Conservation (phyloP, 176 grass and related monocot genomes). For the Avena insularis region DNA sequence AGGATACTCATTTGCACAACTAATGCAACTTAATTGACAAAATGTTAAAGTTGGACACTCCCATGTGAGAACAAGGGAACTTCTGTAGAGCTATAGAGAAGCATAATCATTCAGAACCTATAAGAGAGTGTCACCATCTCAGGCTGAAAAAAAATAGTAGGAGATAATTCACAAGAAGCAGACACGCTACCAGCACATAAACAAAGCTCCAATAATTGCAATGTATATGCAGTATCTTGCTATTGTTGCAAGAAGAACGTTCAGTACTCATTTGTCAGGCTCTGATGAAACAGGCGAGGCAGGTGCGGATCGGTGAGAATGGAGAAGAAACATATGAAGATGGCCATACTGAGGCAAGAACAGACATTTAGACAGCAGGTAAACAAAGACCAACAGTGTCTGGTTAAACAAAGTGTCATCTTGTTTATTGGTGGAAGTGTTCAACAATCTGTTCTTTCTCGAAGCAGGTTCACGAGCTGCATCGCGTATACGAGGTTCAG, state of each 20-base stretch:
- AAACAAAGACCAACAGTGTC: conserved; percentile 8
- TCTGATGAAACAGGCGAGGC: conserved; percentile 28
- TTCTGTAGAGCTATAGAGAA: conserved; percentile 11
- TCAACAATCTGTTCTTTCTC: conserved; percentile 9
- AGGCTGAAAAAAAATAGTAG: background rate
- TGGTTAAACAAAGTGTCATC: background rate
- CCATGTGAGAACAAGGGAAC: background rate
- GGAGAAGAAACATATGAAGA: conserved; percentile 78
- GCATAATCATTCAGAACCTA: conserved; percentile 21
- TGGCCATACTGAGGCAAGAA: conserved; percentile 74
- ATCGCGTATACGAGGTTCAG: conserved; percentile 66
- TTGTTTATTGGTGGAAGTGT: background rate
- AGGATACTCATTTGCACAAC: conserved; percentile 51
- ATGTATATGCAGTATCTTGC: conserved; percentile 20
- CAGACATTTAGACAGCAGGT: conserved; percentile 81
- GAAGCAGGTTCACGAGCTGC: conserved; percentile 72
- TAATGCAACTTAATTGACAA: conserved; percentile 34
- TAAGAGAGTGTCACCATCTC: background rate
- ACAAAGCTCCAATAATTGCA: conserved; percentile 39
- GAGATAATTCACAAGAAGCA: conserved; percentile 19
- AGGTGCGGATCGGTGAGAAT: conserved; percentile 30
- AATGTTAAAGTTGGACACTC: conserved; percentile 26
- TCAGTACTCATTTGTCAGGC: conserved; percentile 17
- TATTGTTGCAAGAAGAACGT: conserved; percentile 4
- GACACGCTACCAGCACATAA: conserved; percentile 17